Base-by-base conservation (phyloP, 805 yeast species). In the Blastobotrys mokoenaii region DNA sequence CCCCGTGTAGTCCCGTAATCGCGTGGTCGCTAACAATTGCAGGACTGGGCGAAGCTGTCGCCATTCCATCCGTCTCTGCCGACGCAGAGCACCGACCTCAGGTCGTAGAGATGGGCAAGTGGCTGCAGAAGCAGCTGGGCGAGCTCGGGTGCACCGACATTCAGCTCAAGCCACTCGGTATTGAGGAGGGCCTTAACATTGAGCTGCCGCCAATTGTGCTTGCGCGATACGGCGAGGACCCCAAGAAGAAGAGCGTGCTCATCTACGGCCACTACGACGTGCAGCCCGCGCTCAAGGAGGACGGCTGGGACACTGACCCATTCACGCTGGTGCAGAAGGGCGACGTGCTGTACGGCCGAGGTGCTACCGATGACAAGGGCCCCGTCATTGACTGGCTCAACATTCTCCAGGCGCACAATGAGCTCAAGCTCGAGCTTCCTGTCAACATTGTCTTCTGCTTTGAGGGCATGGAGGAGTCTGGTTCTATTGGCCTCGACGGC, bases 381-480 rank as follows among this genome's bases (percentile, higher is more conserved):
- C 99, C 99, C 32, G 94, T 93, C 38, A 72, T 89, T 56, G 97
- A 96, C 45, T 93, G 99, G 99, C 75, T 93, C 63, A 90, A 93
- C 63, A 82, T 81, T 35, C 73, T 93, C 37, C 84, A 89, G 68
- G 97, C 98, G 12, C 97, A 93, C 68, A 80, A 74, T 46, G 84
- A 80, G 55, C 75, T 86, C 46, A 88, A 86, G 16, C 60, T 85
- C 59, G 96, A 89, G 52, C 73, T 93, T 47, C 99, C 99, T 15
- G 97, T 93, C 51, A 93, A 93, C 69, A 68, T 93, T 57, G 76
- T 88, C 41, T 82, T 84, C 63, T 87, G 96, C 67, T 93, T 93
- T 59, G 99, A 93, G 69, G 97, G 98, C 50, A 93, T 93, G 99
- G 99, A 93, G 69, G 99, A 93, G 69, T 80, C 89, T 52, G 99